These are phyloP conservation scores for Pavlovales sp. DNA, from an alignment of 208 protist species.

Conservation along the genomic window DNA sequence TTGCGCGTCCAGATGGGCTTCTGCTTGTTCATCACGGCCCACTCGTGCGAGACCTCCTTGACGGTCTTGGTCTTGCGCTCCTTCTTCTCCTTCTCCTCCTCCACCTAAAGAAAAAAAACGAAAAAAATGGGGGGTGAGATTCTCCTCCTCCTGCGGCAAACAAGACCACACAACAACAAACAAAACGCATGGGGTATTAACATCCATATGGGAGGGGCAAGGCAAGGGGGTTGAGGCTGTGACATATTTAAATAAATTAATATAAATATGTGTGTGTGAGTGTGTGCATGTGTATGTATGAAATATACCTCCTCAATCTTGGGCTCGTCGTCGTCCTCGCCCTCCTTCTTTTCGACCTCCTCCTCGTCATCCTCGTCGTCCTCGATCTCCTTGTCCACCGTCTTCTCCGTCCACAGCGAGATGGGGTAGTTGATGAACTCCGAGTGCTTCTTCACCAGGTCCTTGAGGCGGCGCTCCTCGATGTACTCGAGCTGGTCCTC, in stretches of 20 bases:
- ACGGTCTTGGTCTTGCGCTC: slow-evolving; percentile 50
- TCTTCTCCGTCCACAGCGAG: slow-evolving; percentile 83
- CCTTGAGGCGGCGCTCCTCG: slow-evolving; percentile 87
- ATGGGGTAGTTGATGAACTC: slow-evolving; percentile 99
- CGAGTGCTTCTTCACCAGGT: slow-evolving; percentile 97
- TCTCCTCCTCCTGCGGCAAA: too few species aligned
- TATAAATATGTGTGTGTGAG: too few species aligned
- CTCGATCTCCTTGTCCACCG: slow-evolving; percentile 84
- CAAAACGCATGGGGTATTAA: too few species aligned
- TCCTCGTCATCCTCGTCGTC: slow-evolving; percentile 83
- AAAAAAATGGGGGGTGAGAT: too few species aligned
- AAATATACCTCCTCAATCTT: slow-evolving; percentile 76
- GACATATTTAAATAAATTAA: too few species aligned
- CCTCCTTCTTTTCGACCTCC: slow-evolving; percentile 62
- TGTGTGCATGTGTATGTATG: too few species aligned
- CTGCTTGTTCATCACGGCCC: slow-evolving; percentile 94
- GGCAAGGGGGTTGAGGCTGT: too few species aligned
- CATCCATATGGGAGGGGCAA: too few species aligned
- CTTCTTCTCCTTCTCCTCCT: slow-evolving; percentile 10
- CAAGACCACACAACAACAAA: too few species aligned
- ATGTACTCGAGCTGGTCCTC: slow-evolving; percentile 78
- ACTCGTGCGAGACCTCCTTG: slow-evolving; percentile 77
- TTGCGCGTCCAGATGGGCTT: slow-evolving; percentile 96
- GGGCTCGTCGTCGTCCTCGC: slow-evolving; percentile 72
- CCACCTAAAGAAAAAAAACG: too few species aligned